Evolutionary conservation across 352 stramenopile genomes (phyloP), one percentile per base, ranked within the genome.

Genomic region (Globisporangium echinulatum): DNA sequence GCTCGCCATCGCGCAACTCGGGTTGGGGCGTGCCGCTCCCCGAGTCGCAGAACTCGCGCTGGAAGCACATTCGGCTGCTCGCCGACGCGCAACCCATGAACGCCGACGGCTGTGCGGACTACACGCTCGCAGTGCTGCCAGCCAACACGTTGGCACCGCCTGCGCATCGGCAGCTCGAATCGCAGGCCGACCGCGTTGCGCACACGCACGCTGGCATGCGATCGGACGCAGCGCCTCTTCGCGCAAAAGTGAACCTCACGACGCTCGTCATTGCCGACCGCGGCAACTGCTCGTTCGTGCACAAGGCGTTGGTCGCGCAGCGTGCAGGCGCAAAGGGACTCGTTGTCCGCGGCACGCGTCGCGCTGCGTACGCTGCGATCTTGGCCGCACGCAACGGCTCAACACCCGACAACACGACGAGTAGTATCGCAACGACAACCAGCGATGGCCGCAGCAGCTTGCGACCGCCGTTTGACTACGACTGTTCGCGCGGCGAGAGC

Each of bases 281-380:
- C 10, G 82, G 82, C 58, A 88, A 89, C 56, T 92, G 82, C 62
- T 88, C 80, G 25, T 92, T 90, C 58, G 59, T 89, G 19, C 39
- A 72, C 4, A 92, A 92, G 62, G 78, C 82, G 15, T 54, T 71
- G 11, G 38, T 64, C 52, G 82, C 80, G 10, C 78, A 88, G 56
- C 64, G 66, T 3, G 73, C 79, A 0, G 82, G 82, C 3, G 82
- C 82, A 11, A 71, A 62, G 9, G 82, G 68, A 4, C 49, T 92
- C 36, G 66, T 92, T 17, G 66, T 92, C 2, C 69, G 78, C 52
- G 77, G 75, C 48, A 88, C 82, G 1, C 80, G 80, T 38, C 61
- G 70, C 39, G 79, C 79, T 6, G 68, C 87, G 15, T 92, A 87
- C 65, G 70, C 85, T 40, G 63, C 78, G 15, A 64, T 89, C 36